A percentile compares a stretch with the other conserved stretches of the same genome.
Conservation (phyloP, 2,329 filamentous ascomycete species). For the Orbilia quercus region DNA sequence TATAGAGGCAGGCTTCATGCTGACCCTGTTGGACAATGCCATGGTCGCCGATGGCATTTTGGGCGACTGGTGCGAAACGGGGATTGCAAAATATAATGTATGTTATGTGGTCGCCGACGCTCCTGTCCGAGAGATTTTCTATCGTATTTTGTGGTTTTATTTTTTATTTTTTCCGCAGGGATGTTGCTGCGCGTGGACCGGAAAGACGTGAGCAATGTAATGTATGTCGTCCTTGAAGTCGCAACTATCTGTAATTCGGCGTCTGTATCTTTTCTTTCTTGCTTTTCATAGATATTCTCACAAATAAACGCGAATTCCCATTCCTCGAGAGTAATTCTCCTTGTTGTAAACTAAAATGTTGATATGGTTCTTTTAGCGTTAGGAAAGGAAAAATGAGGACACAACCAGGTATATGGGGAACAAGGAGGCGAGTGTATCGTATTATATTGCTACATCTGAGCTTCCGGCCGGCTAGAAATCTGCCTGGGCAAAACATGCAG, state of each 20-base stretch:
- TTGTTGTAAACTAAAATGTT: slow-evolving; percentile 17
- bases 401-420: slow-evolving; percentile 1
- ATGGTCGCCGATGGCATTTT: slow-evolving; percentile 46
- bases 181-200: slow-evolving; percentile 22
- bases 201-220: neutral
- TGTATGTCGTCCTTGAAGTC: slow-evolving; percentile 4
- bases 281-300: slow-evolving; percentile 26
- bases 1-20: slow-evolving; percentile 55
- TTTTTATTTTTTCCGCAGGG: slow-evolving; percentile 13
- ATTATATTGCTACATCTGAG: slow-evolving; percentile 51
- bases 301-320: slow-evolving; percentile 29
- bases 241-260: neutral
- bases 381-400: slow-evolving; percentile 6
- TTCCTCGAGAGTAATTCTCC: slow-evolving; percentile 15
- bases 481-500: slow-evolving; percentile 51
- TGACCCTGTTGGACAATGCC: slow-evolving; percentile 40
- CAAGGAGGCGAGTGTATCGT: slow-evolving; percentile 33
- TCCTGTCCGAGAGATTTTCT: neutral
- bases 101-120: slow-evolving; percentile 16
- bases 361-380: slow-evolving; percentile 2
- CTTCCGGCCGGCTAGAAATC: slow-evolving; percentile 47
- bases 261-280: neutral
- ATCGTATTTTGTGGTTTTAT: too few relatives aligned
- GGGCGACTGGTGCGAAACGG: slow-evolving; percentile 5
- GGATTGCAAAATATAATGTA: slow-evolving; percentile 10